Conservation (phyloP, 2,329 filamentous ascomycete species). For the Daldinia eschscholtzii region DNA sequence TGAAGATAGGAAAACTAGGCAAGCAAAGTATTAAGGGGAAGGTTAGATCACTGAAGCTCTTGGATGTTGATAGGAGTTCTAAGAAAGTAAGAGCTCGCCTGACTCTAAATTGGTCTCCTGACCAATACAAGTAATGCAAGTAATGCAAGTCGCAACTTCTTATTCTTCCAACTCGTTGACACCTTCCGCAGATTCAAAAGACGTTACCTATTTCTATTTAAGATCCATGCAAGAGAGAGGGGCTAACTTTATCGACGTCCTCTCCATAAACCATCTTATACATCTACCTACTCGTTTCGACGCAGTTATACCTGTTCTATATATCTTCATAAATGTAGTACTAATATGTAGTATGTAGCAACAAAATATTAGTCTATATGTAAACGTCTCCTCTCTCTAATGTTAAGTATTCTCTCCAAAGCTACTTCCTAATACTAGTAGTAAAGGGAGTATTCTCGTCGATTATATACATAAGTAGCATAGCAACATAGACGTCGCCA, state of each 20-base stretch:
- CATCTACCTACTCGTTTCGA: neutral
- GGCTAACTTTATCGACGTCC: neutral
- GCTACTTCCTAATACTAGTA: no score
- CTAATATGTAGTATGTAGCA: no score
- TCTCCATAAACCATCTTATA: neutral
- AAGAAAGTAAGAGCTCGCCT: neutral
- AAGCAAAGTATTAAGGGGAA: slow-evolving; percentile 3
- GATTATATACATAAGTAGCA: no score
- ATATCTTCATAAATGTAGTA: no score
- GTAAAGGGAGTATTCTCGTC: no score
- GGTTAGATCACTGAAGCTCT: neutral
- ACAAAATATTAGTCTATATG: no score
- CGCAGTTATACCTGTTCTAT: no score
- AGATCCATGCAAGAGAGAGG: neutral
- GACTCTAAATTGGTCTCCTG: neutral
- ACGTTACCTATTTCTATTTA: neutral
- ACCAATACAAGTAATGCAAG: neutral
- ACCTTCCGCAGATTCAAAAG: neutral
- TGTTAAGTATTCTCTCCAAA: no score
- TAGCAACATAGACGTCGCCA: no score
- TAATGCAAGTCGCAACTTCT: neutral
- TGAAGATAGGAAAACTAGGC: neutral
- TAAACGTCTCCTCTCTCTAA: no score
- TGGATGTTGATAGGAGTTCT: neutral
- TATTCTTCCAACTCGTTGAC: neutral